Percentiles rank a stretch among this genome's conserved stretches.
phyloP scores from a whole-genome alignment of 306 rosid genomes.

The Cicer arietinum region DNA sequence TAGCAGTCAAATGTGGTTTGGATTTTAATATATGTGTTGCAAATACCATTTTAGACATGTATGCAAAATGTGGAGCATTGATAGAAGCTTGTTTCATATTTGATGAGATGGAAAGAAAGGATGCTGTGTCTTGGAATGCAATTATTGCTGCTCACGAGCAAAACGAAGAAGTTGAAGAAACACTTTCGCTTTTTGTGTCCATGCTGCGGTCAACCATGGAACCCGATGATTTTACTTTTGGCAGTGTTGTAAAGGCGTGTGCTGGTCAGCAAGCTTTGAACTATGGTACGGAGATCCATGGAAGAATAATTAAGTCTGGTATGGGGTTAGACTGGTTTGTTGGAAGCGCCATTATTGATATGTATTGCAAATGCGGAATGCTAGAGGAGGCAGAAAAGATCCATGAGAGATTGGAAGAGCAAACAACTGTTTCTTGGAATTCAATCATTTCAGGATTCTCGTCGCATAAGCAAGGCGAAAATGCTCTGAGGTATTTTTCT shows the following conservation, averaged over 20 bases:
- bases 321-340: constrained; percentile 68
- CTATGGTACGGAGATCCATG: constrained; percentile 80
- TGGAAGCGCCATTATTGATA: constrained; percentile 85
- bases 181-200: constrained; percentile 67
- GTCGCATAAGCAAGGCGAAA: constrained; percentile 67
- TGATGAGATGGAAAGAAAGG: constrained; percentile 74
- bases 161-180: constrained; percentile 58
- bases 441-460: constrained; percentile 88
- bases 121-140: constrained; percentile 93
- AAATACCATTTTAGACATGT: constrained; percentile 86
- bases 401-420: constrained; percentile 64
- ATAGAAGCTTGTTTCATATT: constrained; percentile 66
- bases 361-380: constrained; percentile 87
- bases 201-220: constrained; percentile 76
- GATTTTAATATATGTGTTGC: constrained; percentile 69
- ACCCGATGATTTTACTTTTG: constrained; percentile 85
- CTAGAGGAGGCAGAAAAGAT: constrained; percentile 81
- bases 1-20: constrained; percentile 64
- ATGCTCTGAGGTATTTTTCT: constrained; percentile 75
- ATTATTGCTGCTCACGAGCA: constrained; percentile 81
- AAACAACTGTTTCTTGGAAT: constrained; percentile 80
- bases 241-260: constrained; percentile 82
- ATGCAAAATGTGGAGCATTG: constrained; percentile 76
- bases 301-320: constrained; percentile 73
- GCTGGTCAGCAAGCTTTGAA: constrained; percentile 67